Base-by-base conservation (phyloP, 306 rosid genomes). In the Argentina anserina region DNA sequence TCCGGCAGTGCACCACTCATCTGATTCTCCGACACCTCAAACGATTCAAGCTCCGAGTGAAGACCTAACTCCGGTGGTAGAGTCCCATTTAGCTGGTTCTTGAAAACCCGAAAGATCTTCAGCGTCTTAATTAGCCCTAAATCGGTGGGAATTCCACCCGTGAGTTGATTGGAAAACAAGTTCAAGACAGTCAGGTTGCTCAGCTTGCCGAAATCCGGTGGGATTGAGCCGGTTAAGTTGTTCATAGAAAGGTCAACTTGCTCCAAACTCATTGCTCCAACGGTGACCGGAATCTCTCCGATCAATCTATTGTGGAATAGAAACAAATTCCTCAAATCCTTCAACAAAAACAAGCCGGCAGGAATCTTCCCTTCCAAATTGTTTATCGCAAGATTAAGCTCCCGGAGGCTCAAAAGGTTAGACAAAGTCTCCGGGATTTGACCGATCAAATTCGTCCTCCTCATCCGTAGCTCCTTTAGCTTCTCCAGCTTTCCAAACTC, bases 31-130 rank as follows among this genome's bases (percentile, higher is more conserved):
- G 89, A 79, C 75, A 90, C 91, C 73, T 92, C 98, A 42, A 92
- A 76, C 0, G 25, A 63, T 55, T 72, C 77, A n/a, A 90, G 89
- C 83, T 81, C 77, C 6, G 97, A 93, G 77, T 84, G 61, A 34
- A 75, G 68, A 59, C 98, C 98, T 1, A 93, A 14, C 41, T 90
- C 97, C 11, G 79, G 77, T 33, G 98, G 98, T 84, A 93, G n/a
- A 47, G 83, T 84, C 52, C 97, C 98, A 43, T 80, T 90, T 78
- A 93, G 68, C 76, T 78, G 79, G 80, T 93, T 93, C 43, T 37
- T 70, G 20, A 84, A 93, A 29, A 84, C 77, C 62, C 63, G 81
- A n/a, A 93, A 86, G 7, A 5, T 3, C 69, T 52, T 62, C 4
- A 93, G 80, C 68, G 47, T 76, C 45, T 84, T 76, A 25, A 88